Conservation (phyloP, 345 rosid genomes). For the Dimocarpus longan region DNA sequence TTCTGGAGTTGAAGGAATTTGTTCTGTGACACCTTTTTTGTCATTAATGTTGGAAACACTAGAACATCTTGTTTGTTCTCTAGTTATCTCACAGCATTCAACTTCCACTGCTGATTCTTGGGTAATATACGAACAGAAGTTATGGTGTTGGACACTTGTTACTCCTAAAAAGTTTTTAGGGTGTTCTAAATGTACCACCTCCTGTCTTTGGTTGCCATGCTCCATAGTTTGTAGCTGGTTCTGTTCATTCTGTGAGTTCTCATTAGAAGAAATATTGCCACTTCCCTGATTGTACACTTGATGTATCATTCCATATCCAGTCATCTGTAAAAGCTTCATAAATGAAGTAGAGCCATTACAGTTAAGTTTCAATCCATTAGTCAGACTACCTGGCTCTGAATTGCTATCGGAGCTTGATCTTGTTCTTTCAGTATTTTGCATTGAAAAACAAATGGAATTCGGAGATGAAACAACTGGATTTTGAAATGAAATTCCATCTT, state of each 20-base stretch:
- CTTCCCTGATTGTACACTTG: slow-evolving; percentile 32
- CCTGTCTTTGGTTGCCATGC: slow-evolving; percentile 20
- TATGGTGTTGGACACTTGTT: slow-evolving; percentile 29
- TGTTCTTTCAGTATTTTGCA: slow-evolving; percentile 51
- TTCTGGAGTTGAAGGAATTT: slow-evolving; percentile 26
- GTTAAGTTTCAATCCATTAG: slow-evolving; percentile 23
- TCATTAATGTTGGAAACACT: slow-evolving; percentile 28
- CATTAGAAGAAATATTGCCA: slow-evolving; percentile 25
- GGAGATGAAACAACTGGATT: slow-evolving; percentile 61
- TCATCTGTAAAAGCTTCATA: slow-evolving; percentile 58
- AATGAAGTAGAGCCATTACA: slow-evolving; percentile 38
- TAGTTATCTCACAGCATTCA: slow-evolving; percentile 29
- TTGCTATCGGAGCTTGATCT: slow-evolving; percentile 52
- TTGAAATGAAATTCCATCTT: slow-evolving; percentile 48
- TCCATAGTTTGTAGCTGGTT: slow-evolving; percentile 21
- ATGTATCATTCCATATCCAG: slow-evolving; percentile 38
- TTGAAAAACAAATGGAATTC: slow-evolving; percentile 39
- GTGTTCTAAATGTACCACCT: slow-evolving; percentile 29
- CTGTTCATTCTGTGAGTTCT: slow-evolving; percentile 31
- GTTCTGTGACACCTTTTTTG: slow-evolving; percentile 22
- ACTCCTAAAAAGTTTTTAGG: slow-evolving; percentile 33
- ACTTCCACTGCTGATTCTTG: slow-evolving; percentile 31
- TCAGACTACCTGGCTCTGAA: slow-evolving; percentile 41
- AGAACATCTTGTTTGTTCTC: slow-evolving; percentile 38
- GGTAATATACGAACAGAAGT: slow-evolving; percentile 32